Evolutionary conservation across 2,329 filamentous ascomycete genomes (phyloP).

Genomic region (Aspergillus fijiensis): DNA sequence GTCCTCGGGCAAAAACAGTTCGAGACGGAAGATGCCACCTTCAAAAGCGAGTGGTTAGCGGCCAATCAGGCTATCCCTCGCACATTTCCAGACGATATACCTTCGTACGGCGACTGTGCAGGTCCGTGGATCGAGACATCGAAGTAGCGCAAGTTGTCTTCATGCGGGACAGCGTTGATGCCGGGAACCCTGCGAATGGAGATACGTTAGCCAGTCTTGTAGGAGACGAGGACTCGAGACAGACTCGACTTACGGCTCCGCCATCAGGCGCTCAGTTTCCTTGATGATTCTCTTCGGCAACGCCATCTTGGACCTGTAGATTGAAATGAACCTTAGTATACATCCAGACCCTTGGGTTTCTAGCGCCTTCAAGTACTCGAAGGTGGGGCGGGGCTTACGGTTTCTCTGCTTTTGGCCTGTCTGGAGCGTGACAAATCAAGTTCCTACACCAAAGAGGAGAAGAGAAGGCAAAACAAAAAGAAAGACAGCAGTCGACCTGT

Average conservation of each 20-base stretch:
- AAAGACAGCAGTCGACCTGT: background rate
- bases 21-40: constrained; percentile 90
- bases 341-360: constrained; percentile 5
- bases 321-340: constrained; percentile 22
- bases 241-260: constrained; percentile 74
- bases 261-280: constrained; percentile 95
- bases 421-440: background rate
- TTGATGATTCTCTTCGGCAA: constrained; percentile 97
- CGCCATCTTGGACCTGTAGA: constrained; percentile 51
- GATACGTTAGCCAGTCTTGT: constrained; percentile 11
- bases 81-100: constrained; percentile 45
- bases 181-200: constrained; percentile 71
- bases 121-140: constrained; percentile 96
- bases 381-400: constrained; percentile 10
- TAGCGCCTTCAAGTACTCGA: background rate
- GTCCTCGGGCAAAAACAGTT: constrained; percentile 96
- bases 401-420: background rate
- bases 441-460: background rate
- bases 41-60: constrained; percentile 14
- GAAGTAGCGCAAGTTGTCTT: constrained; percentile 97
- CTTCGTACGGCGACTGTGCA: constrained; percentile 89
- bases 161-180: constrained; percentile 92
- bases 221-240: background rate
- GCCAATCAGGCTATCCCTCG: background rate
- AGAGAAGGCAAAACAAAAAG: background rate